Conservation (phyloP, 2,329 filamentous ascomycete genomes). For the Fusarium pseudoanthophilum region DNA sequence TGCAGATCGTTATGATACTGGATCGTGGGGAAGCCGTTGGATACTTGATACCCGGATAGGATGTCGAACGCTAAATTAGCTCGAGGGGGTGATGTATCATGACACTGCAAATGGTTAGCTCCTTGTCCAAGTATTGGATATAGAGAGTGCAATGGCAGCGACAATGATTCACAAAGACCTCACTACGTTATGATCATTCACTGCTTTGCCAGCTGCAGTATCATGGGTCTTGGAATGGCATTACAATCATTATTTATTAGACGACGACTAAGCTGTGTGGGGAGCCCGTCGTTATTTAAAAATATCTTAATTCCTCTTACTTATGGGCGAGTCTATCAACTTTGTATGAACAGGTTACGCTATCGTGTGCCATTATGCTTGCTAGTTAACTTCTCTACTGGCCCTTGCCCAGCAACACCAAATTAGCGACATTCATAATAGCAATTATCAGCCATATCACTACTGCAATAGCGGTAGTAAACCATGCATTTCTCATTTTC, state of each 20-base stretch:
- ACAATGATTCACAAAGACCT: too few relatives aligned
- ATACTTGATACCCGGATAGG: neutral
- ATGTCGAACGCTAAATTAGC: neutral
- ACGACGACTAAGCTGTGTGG: neutral
- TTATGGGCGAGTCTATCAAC: accelerated
- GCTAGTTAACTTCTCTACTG: accelerated
- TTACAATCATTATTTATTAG: neutral
- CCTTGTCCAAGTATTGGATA: too few relatives aligned
- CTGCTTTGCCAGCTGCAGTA: too few relatives aligned
- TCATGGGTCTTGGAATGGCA: too few relatives aligned
- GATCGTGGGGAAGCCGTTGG: neutral
- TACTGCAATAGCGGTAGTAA: slow-evolving; percentile 64
- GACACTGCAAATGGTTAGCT: neutral
- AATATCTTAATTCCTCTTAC: neutral
- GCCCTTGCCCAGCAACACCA: slow-evolving; percentile 58
- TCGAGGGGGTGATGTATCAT: neutral
- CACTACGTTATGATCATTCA: accelerated
- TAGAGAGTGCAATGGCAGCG: too few relatives aligned
- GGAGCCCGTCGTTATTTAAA: accelerated
- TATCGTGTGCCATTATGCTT: accelerated
- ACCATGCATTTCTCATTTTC: slow-evolving; percentile 79
- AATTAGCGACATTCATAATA: slow-evolving; percentile 80
- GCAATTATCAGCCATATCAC: slow-evolving; percentile 79
- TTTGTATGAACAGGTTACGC: accelerated
- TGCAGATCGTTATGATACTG: accelerated